A percentile compares a stretch with the other conserved stretches of the same genome.
phyloP scores from a whole-genome alignment of 306 rosid species.

The Castanea sativa region DNA sequence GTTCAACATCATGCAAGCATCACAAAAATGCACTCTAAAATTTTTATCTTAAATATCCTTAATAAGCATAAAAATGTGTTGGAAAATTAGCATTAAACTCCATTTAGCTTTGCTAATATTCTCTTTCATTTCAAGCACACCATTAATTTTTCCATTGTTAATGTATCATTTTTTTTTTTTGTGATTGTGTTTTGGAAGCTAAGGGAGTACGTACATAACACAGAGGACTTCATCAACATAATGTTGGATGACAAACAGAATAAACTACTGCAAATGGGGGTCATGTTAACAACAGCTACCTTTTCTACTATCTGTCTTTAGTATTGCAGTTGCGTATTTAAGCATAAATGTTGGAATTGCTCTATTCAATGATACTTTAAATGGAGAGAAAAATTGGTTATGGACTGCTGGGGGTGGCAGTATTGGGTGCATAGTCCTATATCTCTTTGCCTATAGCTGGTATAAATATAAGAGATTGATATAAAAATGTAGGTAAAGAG shows the following conservation, averaged over 20 bases:
- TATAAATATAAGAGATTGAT: constrained; percentile 48
- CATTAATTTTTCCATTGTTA: no score
- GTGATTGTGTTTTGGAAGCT: constrained; percentile 34
- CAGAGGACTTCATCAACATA: constrained; percentile 84
- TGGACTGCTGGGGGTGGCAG: constrained; percentile 49
- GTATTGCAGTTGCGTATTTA: constrained; percentile 42
- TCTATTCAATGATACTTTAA: constrained; percentile 21
- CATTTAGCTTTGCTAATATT: no score
- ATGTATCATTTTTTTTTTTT: background rate
- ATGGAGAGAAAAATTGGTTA: constrained; percentile 34
- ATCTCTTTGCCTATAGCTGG: constrained; percentile 41
- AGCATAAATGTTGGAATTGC: constrained; percentile 47
- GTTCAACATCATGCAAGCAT: no score
- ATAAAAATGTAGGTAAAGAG: no score
- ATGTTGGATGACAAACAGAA: constrained; percentile 86
- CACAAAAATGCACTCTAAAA: no score
- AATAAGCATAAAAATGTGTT: background rate
- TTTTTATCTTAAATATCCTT: no score
- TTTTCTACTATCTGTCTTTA: constrained; percentile 41
- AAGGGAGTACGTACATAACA: constrained; percentile 79
- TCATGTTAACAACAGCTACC: constrained; percentile 57
- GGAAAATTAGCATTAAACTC: no score
- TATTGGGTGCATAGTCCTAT: constrained; percentile 31
- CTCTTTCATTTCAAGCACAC: no score
- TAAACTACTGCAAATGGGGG: constrained; percentile 68